Percentiles rank a stretch among this genome's conserved stretches.
phyloP scores from a whole-genome alignment of 805 yeast genomes.

The Ogataea trehaloabstinens region DNA sequence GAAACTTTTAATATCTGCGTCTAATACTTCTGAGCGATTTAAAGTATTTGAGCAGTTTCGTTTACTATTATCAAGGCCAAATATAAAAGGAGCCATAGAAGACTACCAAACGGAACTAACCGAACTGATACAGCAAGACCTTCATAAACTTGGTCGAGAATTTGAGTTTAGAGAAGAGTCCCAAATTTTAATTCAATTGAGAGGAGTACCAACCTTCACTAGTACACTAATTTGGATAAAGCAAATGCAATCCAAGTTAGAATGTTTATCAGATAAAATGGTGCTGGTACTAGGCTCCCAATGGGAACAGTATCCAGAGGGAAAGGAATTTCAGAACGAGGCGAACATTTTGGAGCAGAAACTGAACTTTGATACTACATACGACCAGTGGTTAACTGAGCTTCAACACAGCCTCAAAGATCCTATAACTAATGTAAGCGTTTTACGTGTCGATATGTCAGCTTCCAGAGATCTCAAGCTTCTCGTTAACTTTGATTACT shows the following conservation, averaged over 20 bases:
- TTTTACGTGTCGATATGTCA: conserved; percentile 38
- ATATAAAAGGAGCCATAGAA: conserved; percentile 55
- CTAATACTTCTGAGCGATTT: conserved; percentile 49
- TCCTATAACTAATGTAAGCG: conserved; percentile 12
- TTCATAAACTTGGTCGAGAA: conserved; percentile 40
- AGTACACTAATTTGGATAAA: conserved; percentile 50
- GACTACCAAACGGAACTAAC: conserved; percentile 56
- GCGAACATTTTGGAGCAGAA: conserved; percentile 43
- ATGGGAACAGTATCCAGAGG: conserved; percentile 66
- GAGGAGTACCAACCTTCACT: conserved; percentile 48
- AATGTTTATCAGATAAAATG: conserved; percentile 40
- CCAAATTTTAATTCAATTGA: conserved; percentile 33
- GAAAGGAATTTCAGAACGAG: conserved; percentile 56
- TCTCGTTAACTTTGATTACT: conserved; percentile 50
- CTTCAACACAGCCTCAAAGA: conserved; percentile 9
- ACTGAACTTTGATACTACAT: conserved; percentile 41
- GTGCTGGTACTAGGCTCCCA: conserved; percentile 55
- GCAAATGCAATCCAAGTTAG: conserved; percentile 47
- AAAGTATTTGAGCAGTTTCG: conserved; percentile 47
- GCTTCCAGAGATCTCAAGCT: conserved; percentile 28
- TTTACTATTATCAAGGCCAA: conserved; percentile 49
- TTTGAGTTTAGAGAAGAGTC: conserved; percentile 32
- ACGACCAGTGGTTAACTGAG: conserved; percentile 47
- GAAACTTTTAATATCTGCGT: conserved; percentile 36
- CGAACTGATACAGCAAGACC: conserved; percentile 45